Evolutionary conservation across 2,329 filamentous ascomycete species (phyloP).

Genomic region (Acephala macrosclerotiorum): DNA sequence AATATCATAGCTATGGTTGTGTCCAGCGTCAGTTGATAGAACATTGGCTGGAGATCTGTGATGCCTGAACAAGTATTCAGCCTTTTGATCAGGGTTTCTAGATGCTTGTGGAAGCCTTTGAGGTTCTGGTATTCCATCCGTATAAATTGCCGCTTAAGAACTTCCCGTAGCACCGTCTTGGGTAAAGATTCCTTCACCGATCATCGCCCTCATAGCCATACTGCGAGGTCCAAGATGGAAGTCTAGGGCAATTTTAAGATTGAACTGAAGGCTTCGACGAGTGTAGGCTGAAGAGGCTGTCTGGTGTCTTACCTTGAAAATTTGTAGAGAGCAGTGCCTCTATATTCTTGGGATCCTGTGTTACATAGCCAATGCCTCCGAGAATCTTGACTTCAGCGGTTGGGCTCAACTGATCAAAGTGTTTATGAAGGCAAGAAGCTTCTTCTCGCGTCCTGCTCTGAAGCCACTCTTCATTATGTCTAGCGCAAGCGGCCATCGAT

Average conservation of each 20-base stretch:
- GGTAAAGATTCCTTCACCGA: constrained; percentile 50
- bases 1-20: constrained; percentile 64
- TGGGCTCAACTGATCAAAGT: constrained; percentile 20
- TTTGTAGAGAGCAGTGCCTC: constrained; percentile 45
- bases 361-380: constrained; percentile 32
- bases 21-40: constrained; percentile 65
- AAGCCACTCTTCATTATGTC: constrained; percentile 40
- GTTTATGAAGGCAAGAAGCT: constrained; percentile 32
- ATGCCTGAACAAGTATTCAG: constrained; percentile 27
- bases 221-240: constrained; percentile 26
- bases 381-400: constrained; percentile 25
- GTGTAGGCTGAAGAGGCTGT: constrained; percentile 8
- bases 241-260: constrained; percentile 17
- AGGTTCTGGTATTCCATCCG: constrained; percentile 40
- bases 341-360: constrained; percentile 46
- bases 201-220: constrained; percentile 22
- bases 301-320: constrained; percentile 47
- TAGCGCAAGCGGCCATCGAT: constrained; percentile 40
- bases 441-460: constrained; percentile 24
- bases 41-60: constrained; percentile 63
- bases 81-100: constrained; percentile 48
- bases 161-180: constrained; percentile 45
- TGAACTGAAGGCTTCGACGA: constrained; percentile 8
- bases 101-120: constrained; percentile 55
- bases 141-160: constrained; percentile 36